Percentiles rank a stretch among this genome's conserved stretches.
These are phyloP conservation scores for Pythium dissimile DNA, from an alignment of 352 stramenopile genomes.

Conservation along the genomic window DNA sequence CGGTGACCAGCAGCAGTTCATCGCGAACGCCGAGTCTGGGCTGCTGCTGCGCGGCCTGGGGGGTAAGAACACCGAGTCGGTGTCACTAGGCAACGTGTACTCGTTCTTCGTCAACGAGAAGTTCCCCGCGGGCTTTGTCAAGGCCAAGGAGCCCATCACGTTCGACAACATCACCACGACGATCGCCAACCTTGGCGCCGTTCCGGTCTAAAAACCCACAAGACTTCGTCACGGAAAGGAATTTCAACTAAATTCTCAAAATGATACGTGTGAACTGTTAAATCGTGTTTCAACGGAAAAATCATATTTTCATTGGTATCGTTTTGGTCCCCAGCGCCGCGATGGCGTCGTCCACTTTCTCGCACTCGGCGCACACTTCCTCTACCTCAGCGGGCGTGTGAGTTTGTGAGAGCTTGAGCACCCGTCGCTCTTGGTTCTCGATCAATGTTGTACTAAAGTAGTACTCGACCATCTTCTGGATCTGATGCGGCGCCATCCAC, in stretches of 20 bases:
- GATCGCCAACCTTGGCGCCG: conserved; percentile 16
- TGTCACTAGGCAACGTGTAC: conserved; percentile 1
- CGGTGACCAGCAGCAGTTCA: conserved; percentile 14
- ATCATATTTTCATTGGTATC: neutral
- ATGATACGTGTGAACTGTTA: too few species aligned
- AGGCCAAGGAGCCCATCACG: conserved; percentile 14
- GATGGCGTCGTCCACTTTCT: conserved; percentile 4
- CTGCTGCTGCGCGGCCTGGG: conserved; percentile 25
- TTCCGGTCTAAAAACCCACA: neutral
- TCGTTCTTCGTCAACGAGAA: conserved; percentile 28
- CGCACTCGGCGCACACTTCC: conserved; percentile 41
- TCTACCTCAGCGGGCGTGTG: conserved; percentile 39
- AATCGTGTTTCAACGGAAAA: too few species aligned
- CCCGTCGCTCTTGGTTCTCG: conserved; percentile 7
- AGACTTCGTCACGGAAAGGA: too few species aligned
- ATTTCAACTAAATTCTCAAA: too few species aligned
- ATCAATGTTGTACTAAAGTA: conserved; percentile 40
- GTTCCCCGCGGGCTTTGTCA: conserved; percentile 22
- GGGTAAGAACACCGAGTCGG: conserved; percentile 15
- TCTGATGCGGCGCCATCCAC: conserved; percentile 38
- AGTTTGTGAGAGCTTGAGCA: conserved; percentile 3
- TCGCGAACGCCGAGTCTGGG: conserved; percentile 26
- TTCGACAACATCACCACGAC: conserved; percentile 1
- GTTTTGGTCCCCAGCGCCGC: neutral
- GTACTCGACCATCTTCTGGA: conserved; percentile 58